These are phyloP conservation scores for Dothistroma septosporum DNA, from an alignment of 2,329 filamentous ascomycete species.

Conservation along the genomic window DNA sequence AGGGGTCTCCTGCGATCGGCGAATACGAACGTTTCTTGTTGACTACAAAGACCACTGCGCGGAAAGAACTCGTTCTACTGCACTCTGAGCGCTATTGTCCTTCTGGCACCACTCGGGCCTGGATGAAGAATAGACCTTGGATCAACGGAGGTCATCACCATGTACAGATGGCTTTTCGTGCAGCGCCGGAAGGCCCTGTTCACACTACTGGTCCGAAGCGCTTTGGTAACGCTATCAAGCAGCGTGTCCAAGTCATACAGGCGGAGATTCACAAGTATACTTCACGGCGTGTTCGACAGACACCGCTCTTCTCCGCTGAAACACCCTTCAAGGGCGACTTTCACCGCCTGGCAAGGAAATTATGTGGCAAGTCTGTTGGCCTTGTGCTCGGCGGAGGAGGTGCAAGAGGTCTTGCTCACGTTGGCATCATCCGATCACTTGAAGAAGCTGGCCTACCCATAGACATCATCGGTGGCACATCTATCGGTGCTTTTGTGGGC, in stretches of 20 bases:
- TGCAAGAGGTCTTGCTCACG: constrained; percentile 83
- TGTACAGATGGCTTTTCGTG: constrained; percentile 87
- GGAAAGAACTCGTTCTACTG: constrained; percentile 85
- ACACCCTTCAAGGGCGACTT: constrained; percentile 96
- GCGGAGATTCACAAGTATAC: constrained; percentile 99
- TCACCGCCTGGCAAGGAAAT: constrained; percentile 79
- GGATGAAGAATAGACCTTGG: constrained; percentile 87
- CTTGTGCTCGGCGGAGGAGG: constrained; percentile 91
- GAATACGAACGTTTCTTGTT: constrained; percentile 96
- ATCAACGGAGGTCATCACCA: constrained; percentile 98
- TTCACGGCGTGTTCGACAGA: constrained; percentile 82
- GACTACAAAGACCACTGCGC: constrained; percentile 93
- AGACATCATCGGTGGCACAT: constrained; percentile 91
- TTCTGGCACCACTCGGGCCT: constrained; percentile 78
- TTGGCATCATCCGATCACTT: constrained; percentile 89
- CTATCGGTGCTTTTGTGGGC: constrained; percentile 92
- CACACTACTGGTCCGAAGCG: constrained; percentile 70
- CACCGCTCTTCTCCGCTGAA: constrained; percentile 83
- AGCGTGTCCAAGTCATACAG: constrained; percentile 88
- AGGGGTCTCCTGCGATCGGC: constrained; percentile 82
- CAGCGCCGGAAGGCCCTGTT: constrained; percentile 66
- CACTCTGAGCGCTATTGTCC: constrained; percentile 84
- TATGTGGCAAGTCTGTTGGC: constrained; percentile 92
- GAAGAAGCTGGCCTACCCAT: constrained; percentile 96
- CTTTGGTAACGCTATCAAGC: constrained; percentile 81